Evolutionary conservation across 495 filamentous ascomycete genomes (phyloP), one percentile per base, ranked within the genome.

Genomic region (Aspergillus panamensis): DNA sequence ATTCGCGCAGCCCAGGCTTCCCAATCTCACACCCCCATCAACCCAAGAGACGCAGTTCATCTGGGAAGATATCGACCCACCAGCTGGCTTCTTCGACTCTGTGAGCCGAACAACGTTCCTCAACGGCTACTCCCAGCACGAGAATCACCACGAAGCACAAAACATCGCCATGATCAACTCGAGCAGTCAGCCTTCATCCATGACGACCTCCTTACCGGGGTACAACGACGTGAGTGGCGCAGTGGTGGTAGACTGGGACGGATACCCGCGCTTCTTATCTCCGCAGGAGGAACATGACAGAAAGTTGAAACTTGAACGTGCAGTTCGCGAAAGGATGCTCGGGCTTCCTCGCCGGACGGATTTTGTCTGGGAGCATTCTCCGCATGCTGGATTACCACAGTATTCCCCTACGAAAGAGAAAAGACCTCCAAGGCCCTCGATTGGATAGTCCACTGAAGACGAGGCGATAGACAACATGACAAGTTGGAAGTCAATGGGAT

Each of bases 221-320:
- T 71, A 71, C 50, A 69, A 68, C 60, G 65, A 69, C 32, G 63
- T 71, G 16, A 69, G 65, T 60, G 69, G 66, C 21, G 60, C 66
- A 8, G 69, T 71, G 31, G 31, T 71, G 17, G 66, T 71, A 35
- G 65, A 65, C 48, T 60, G 59, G 50, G 44, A 69, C 48, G 69
- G 69, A 0, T 39, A 55, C 7, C 66, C 67, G 19, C 65, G 59
- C 37, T 69, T 71, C 55, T 62, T 71, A 14, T 65, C 66, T 5
- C 66, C 63, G 6, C 61, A 69, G 43, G 66, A 69, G 52, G 69
- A 69, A 44, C 20, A 47, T 4, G 66, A 68, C 10, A 33, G 69
- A 12, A 57, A 62, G 25, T 43, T 30, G 4, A 43, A 52, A 12
- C 50, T 71, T 14, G 30, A 68, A 20, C 58, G 47, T 17, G 69